A percentile compares a stretch with the other conserved stretches of the same genome.
Conservation (phyloP, 1,139 yeast genomes). For the Casaregolazyma suthepensis region DNA sequence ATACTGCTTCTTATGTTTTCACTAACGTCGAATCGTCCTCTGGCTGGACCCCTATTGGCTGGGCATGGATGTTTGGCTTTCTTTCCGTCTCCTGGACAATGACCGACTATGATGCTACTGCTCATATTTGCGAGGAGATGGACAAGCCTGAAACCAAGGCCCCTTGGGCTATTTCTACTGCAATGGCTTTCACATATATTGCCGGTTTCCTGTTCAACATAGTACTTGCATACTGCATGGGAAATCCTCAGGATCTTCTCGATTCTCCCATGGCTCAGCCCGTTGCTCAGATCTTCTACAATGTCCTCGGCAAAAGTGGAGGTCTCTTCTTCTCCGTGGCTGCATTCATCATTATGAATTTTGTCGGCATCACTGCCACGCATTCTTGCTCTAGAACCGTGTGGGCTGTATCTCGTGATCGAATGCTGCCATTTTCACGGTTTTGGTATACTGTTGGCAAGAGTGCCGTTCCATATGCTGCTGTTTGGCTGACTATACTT, state of each 20-base stretch:
- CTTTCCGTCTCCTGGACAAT: constrained; percentile 69
- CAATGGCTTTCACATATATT: constrained; percentile 53
- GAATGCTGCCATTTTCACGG: constrained; percentile 54
- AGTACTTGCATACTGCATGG: constrained; percentile 60
- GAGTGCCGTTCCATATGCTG: constrained; percentile 53
- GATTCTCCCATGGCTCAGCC: constrained; percentile 61
- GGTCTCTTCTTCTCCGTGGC: constrained; percentile 55
- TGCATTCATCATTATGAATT: constrained; percentile 42
- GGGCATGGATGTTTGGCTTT: constrained; percentile 54
- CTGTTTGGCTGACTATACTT: constrained; percentile 58
- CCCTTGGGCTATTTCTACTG: constrained; percentile 59
- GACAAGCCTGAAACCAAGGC: constrained; percentile 59
- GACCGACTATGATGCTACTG: constrained; percentile 72
- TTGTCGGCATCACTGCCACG: constrained; percentile 50
- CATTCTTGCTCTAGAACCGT: constrained; percentile 64
- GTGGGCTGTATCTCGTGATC: constrained; percentile 64
- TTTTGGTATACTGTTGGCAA: constrained; percentile 47
- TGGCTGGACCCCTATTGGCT: constrained; percentile 49
- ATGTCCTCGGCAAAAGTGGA: constrained; percentile 43
- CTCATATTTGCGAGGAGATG: constrained; percentile 67
- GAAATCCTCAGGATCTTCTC: constrained; percentile 46
- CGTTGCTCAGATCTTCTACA: constrained; percentile 51
- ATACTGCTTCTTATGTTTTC: constrained; percentile 31
- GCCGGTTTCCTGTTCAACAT: constrained; percentile 59
- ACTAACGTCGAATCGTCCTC: constrained; percentile 28